Evolutionary conservation across 495 filamentous ascomycete species (phyloP), one percentile per base, ranked within the genome.

Genomic region (Beverwykella pulmonaria): DNA sequence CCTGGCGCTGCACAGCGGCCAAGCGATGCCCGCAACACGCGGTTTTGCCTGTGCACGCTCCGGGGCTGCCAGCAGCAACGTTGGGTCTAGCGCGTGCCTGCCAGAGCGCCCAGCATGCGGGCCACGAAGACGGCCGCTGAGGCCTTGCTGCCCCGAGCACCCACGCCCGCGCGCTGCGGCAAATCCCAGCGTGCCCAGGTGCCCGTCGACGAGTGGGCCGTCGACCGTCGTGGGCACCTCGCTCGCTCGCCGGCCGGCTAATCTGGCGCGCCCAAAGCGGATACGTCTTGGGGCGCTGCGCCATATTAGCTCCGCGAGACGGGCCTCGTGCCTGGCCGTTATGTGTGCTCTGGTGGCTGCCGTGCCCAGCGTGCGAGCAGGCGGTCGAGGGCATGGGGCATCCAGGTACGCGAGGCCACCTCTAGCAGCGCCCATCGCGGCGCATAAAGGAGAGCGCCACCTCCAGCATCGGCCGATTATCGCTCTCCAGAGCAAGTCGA

Each of bases 81-180:
- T 67, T 67, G 50, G 58, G 59, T 22, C 46, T 68, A 68, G 61
- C 61, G 61, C 23, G 50, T 32, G 29, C 46, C 14, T 47, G 15
- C 10, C 56, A 50, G 39, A 59, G 57, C 62, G 30, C 60, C 39
- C 67, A 58, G 34, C 25, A 50, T 46, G 67, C 53, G 57, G 67
- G 62, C 62, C 67, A 72, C 25, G 44, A 68, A 65, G 49, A 55
- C 71, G 68, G 68, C 64, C 68, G 59, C 47, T 23, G 34, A 12
- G 12, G 22, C 23, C 20, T 27, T 5, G 39, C 48, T 25, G 23
- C 22, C 36, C 19, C 25, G 34, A 59, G 23, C 41, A n/a, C 27
- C 12, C 26, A 17, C 27, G 22, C n/a, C 23, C 27, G 25, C 29
- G 22, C 54, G 55, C 63, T 32, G 62, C 59, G 68, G 63, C 71